Conservation (phyloP, 129 eudicot genomes). For the Gnaphalium uliginosum region DNA sequence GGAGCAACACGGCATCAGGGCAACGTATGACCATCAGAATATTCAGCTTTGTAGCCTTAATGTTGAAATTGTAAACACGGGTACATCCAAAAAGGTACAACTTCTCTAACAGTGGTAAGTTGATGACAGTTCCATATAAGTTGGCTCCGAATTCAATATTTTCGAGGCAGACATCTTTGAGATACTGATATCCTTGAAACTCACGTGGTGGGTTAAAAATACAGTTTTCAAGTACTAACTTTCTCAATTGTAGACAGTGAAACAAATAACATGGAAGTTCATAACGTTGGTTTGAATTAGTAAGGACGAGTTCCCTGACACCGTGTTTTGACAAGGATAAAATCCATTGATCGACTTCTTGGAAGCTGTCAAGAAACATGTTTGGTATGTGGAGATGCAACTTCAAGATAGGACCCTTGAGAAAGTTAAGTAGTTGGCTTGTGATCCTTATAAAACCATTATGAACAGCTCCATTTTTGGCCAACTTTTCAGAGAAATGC, state of each 20-base stretch:
- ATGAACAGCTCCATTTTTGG: neutral
- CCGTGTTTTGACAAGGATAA: constrained; percentile 21
- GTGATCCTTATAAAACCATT: constrained; percentile 13
- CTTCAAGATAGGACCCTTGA: constrained; percentile 2
- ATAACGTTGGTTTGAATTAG: neutral
- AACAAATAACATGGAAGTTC: constrained; percentile 4
- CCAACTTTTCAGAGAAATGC: neutral
- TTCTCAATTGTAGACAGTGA: constrained; percentile 16
- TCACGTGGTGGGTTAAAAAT: constrained; percentile 14
- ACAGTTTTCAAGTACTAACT: neutral
- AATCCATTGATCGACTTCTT: constrained; percentile 35
- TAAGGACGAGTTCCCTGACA: neutral
- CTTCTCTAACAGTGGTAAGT: constrained; percentile 14
- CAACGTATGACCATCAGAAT: neutral
- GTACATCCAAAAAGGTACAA: neutral
- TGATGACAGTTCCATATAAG: neutral
- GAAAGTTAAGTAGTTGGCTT: constrained; percentile 7
- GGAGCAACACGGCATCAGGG: constrained; percentile 20
- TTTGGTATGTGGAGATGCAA: constrained; percentile 17
- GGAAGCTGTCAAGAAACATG: constrained; percentile 12
- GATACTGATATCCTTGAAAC: constrained; percentile 20
- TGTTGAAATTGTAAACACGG: constrained; percentile 13
- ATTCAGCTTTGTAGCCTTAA: neutral
- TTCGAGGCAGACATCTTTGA: neutral
- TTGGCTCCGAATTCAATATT: constrained; percentile 9